phyloP scores from a whole-genome alignment of 1,284 basidiomycete genomes.

The Pascua sp. region DNA sequence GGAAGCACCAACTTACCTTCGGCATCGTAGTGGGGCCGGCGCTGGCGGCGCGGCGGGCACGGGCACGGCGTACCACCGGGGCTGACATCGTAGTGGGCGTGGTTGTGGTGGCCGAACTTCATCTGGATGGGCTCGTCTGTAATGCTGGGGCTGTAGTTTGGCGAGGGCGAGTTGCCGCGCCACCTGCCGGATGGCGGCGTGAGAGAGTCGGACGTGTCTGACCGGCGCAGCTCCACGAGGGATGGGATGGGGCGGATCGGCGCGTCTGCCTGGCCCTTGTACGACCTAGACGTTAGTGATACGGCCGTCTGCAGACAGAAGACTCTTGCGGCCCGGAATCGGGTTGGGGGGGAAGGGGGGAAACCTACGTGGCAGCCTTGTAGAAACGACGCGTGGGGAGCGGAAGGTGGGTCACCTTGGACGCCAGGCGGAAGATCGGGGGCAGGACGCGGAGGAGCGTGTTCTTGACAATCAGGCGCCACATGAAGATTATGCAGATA shows the following conservation, averaged over 20 bases:
- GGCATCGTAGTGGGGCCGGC: conserved; percentile 56
- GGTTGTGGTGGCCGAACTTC: background rate
- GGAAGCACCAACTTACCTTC: conserved; percentile 62
- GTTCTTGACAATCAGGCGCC: conserved; percentile 80
- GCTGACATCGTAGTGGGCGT: conserved; percentile 31
- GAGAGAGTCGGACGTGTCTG: too few relatives aligned
- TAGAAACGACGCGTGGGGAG: conserved; percentile 79
- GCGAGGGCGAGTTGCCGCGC: too few relatives aligned
- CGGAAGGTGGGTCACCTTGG: conserved; percentile 55
- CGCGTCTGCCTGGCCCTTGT: conserved; percentile 63
- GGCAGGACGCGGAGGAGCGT: conserved; percentile 70
- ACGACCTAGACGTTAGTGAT: conserved; percentile 51
- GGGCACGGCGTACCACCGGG: background rate
- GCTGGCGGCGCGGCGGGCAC: background rate
- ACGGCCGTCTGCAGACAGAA: too few relatives aligned
- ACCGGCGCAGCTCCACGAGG: conserved; percentile 66
- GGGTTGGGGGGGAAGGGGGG: background rate
- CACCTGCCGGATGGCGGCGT: too few relatives aligned
- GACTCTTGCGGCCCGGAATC: too few relatives aligned
- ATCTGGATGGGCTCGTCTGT: too few relatives aligned
- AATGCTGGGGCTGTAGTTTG: too few relatives aligned
- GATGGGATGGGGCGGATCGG: conserved; percentile 71
- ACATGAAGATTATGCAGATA: conserved; percentile 63
- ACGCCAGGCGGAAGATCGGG: conserved; percentile 68
- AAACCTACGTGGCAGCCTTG: conserved; percentile 69